Conservation (phyloP, 2,329 filamentous ascomycete species). For the Plectosphaerella cucumerina region DNA sequence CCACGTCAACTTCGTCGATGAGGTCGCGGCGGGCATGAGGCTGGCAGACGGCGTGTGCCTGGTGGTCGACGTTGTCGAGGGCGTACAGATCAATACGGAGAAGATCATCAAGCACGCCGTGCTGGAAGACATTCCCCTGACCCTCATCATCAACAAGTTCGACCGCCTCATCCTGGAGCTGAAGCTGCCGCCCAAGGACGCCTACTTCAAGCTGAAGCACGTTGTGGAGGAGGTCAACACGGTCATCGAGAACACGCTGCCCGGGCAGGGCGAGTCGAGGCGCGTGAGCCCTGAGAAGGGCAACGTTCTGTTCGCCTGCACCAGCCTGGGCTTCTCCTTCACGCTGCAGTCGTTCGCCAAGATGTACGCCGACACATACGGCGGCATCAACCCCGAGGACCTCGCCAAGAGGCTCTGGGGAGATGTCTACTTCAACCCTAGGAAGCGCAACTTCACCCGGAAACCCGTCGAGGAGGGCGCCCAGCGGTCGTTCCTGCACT, state of each 20-base stretch:
- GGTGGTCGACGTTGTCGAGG: slow-evolving; percentile 94
- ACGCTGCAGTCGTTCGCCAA: slow-evolving; percentile 90
- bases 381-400: slow-evolving; percentile 74
- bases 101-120: slow-evolving; percentile 96
- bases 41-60: slow-evolving; percentile 89
- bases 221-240: slow-evolving; percentile 99
- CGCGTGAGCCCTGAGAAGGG: slow-evolving; percentile 93
- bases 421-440: slow-evolving; percentile 92
- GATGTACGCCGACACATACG: slow-evolving; percentile 90
- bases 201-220: slow-evolving; percentile 98
- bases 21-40: slow-evolving; percentile 83
- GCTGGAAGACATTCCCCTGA: slow-evolving; percentile 82
- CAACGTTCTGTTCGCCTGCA: slow-evolving; percentile 95
- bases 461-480: slow-evolving; percentile 78
- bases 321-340: slow-evolving; percentile 94
- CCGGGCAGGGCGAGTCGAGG: slow-evolving; percentile 72
- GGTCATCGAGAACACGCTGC: slow-evolving; percentile 81
- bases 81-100: slow-evolving; percentile 97
- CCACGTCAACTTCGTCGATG: slow-evolving; percentile 97
- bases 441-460: slow-evolving; percentile 84
- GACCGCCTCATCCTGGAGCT: slow-evolving; percentile 91
- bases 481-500: slow-evolving; percentile 87
- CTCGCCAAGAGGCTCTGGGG: slow-evolving; percentile 89
- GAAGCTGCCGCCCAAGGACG: slow-evolving; percentile 88
- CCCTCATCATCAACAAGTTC: slow-evolving; percentile 94